These are phyloP conservation scores for Clonostachys sp. DNA, from an alignment of 2,329 filamentous ascomycete genomes.

Conservation along the genomic window DNA sequence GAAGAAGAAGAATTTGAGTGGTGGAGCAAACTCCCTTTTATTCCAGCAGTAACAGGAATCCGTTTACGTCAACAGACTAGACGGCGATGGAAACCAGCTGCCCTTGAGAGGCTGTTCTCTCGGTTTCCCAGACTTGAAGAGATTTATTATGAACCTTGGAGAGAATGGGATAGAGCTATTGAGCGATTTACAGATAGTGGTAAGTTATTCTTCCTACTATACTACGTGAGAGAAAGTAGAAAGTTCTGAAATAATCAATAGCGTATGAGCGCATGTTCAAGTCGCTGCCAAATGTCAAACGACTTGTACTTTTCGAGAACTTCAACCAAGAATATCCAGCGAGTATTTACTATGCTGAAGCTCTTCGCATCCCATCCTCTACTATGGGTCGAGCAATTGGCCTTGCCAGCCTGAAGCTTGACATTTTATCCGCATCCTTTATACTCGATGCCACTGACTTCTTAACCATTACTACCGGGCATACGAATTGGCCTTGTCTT, in stretches of 20 bases:
- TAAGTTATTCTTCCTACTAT: conserved; percentile 7
- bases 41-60: conserved; percentile 13
- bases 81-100: conserved; percentile 21
- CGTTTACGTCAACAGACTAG: conserved; percentile 29
- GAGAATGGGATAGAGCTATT: conserved; percentile 13
- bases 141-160: conserved; percentile 31
- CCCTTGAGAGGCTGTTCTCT: conserved; percentile 22
- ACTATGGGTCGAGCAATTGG: not conserved
- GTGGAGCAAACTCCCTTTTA: not conserved
- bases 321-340: not conserved
- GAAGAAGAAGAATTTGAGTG: too few species aligned
- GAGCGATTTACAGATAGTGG: conserved; percentile 16
- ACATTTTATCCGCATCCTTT: not conserved
- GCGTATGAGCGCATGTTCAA: not conserved
- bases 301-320: not conserved
- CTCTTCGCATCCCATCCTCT: not conserved
- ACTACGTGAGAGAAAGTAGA: too few species aligned
- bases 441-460: not conserved
- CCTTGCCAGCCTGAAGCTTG: not conserved
- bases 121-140: conserved; percentile 26
- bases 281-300: not conserved
- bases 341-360: not conserved
- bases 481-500: not conserved
- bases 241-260: not conserved
- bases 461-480: not conserved